A percentile compares a stretch with the other conserved stretches of the same genome.
Evolutionary conservation across 768 basidiomycete species (phyloP).

Genomic region (Tubosaeta brunneosetosa): DNA sequence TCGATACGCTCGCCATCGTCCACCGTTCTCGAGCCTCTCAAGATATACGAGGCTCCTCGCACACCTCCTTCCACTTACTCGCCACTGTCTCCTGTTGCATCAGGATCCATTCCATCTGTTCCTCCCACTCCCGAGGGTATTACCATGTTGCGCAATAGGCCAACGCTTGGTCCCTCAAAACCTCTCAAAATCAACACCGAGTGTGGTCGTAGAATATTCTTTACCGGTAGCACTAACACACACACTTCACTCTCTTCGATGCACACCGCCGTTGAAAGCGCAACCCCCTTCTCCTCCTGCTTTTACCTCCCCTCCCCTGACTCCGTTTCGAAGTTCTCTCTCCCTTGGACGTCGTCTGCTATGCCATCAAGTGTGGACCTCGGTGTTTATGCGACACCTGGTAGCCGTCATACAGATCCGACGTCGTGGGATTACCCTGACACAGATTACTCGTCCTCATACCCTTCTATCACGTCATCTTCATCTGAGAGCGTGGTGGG

Average conservation of each 20-base stretch:
- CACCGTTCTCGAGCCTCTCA: constrained; percentile 33
- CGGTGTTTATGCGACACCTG: constrained; percentile 37
- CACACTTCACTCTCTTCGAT: constrained; percentile 53
- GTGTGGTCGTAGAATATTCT: constrained; percentile 33
- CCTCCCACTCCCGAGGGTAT: constrained; percentile 57
- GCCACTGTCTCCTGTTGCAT: constrained; percentile 38
- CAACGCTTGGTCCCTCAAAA: constrained; percentile 33
- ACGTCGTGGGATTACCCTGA: constrained; percentile 43
- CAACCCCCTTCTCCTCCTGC: constrained; percentile 54
- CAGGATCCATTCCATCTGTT: constrained; percentile 40
- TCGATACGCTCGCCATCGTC: constrained; percentile 44
- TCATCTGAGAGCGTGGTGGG: constrained; percentile 34
- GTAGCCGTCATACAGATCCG: constrained; percentile 50
- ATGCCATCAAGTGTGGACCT: constrained; percentile 38
- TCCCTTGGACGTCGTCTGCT: constrained; percentile 29
- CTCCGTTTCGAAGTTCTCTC: constrained; percentile 35
- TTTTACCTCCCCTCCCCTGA: constrained; percentile 48
- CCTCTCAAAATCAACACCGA: constrained; percentile 59
- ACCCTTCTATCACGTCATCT: constrained; percentile 41
- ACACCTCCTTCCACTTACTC: constrained; percentile 54
- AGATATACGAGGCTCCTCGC: constrained; percentile 42
- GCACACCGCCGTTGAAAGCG: constrained; percentile 68
- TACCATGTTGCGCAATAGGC: constrained; percentile 37
- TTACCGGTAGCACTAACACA: constrained; percentile 41
- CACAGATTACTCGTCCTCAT: constrained; percentile 45